These are phyloP conservation scores for Biscutella auriculata DNA, from an alignment of 441 rosid genomes.

Conservation along the genomic window DNA sequence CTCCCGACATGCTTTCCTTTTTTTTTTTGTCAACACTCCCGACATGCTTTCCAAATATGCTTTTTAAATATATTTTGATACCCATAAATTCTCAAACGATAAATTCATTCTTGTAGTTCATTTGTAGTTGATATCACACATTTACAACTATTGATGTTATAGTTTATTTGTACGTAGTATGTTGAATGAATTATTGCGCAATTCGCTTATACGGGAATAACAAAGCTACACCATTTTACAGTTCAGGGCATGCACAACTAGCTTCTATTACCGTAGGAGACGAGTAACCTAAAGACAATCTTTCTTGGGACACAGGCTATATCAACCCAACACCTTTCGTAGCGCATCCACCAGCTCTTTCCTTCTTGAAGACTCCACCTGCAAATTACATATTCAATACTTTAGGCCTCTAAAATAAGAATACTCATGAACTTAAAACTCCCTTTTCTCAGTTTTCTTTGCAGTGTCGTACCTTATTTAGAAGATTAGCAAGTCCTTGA, in stretches of 20 bases:
- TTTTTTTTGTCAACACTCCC: no score
- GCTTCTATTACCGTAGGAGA: not conserved
- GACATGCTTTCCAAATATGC: no score
- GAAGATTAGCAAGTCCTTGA: slow-evolving; percentile 77
- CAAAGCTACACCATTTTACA: slow-evolving; percentile 18
- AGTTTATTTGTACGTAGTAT: no score
- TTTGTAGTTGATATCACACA: no score
- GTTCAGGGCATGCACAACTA: not conserved
- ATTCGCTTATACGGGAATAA: not conserved
- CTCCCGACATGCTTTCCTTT: no score
- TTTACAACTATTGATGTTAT: no score
- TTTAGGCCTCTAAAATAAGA: slow-evolving; percentile 1
- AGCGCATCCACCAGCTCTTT: slow-evolving; percentile 45
- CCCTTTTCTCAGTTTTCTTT: slow-evolving; percentile 5
- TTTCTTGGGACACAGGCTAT: slow-evolving; percentile 6
- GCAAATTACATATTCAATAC: slow-evolving; percentile 27
- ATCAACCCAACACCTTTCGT: slow-evolving; percentile 53
- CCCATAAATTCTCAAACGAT: no score
- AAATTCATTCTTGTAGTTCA: no score
- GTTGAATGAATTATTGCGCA: not conserved
- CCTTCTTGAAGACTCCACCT: slow-evolving; percentile 80
- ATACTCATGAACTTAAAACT: slow-evolving; percentile 2
- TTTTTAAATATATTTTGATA: no score
- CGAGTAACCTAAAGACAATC: not conserved
- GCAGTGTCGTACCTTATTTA: slow-evolving; percentile 50